Conservation (phyloP, 192 early-diverging fungal species). For the Ramicandelaber brevisporus region DNA sequence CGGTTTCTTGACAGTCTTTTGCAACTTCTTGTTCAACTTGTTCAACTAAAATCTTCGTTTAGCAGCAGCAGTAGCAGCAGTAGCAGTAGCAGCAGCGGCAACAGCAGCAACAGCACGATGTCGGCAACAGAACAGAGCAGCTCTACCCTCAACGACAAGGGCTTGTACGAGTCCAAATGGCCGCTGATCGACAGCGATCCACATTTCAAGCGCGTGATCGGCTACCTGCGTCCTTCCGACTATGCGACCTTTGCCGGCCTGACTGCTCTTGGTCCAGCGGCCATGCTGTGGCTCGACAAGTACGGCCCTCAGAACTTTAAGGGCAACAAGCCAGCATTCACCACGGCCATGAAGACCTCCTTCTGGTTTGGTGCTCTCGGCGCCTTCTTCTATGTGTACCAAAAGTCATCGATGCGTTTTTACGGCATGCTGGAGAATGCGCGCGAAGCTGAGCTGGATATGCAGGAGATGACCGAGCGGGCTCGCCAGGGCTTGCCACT, state of each 20-base stretch:
- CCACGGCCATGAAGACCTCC: constrained; percentile 22
- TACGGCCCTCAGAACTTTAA: background rate
- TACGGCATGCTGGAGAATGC: constrained; percentile 78
- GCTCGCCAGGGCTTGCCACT: constrained; percentile 38
- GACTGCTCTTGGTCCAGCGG: constrained; percentile 41
- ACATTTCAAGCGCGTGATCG: constrained; percentile 63
- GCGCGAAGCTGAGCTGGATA: constrained; percentile 44
- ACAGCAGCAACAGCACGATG: too few species aligned
- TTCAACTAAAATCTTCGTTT: too few species aligned
- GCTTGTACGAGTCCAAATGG: too few species aligned
- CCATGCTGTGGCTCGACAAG: constrained; percentile 52
- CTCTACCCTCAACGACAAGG: too few species aligned
- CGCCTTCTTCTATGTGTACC: constrained; percentile 62
- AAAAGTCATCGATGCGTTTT: constrained; percentile 44
- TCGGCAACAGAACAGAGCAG: too few species aligned
- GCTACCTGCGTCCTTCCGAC: constrained; percentile 73
- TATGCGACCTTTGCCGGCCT: constrained; percentile 31
- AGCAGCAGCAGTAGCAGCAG: too few species aligned
- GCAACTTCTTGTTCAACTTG: too few species aligned
- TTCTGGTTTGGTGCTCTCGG: constrained; percentile 21
- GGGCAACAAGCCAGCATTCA: constrained; percentile 8
- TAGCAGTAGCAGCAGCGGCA: too few species aligned
- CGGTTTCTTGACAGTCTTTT: too few species aligned
- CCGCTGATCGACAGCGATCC: constrained; percentile 77
- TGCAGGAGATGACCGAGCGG: constrained; percentile 27